Percentiles rank a stretch among this genome's conserved stretches.
phyloP scores from a whole-genome alignment of 257 asterid species.

The Mitragyna speciosa region DNA sequence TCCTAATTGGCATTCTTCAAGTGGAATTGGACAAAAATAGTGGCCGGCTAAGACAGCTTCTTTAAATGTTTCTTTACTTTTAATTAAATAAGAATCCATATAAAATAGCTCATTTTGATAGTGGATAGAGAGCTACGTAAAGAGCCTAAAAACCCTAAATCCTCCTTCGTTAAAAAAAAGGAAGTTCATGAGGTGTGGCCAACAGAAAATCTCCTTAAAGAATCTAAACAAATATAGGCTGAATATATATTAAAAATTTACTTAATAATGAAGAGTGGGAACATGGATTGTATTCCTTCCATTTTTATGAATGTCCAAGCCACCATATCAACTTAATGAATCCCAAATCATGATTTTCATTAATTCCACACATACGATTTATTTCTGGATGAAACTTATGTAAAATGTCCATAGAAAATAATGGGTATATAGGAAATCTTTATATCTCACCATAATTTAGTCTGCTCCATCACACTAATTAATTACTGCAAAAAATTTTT shows the following conservation, averaged over 20 bases:
- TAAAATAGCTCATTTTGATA: not conserved
- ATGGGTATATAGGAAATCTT: too few species aligned
- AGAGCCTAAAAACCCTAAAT: not conserved
- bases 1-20: slow-evolving; percentile 29
- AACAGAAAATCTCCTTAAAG: not conserved
- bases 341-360: too few species aligned
- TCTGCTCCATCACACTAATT: too few species aligned
- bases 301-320: not conserved
- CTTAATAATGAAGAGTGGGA: not conserved
- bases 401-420: too few species aligned
- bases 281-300: not conserved
- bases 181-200: not conserved
- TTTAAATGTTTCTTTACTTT: slow-evolving; percentile 42
- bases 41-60: slow-evolving; percentile 70
- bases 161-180: not conserved
- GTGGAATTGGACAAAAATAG: slow-evolving; percentile 45
- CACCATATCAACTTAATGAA: not conserved
- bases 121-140: not conserved
- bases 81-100: not conserved
- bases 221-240: not conserved
- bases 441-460: too few species aligned
- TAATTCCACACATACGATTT: too few species aligned
- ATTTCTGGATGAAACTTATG: too few species aligned
- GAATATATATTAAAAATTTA: too few species aligned
- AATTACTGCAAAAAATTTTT: too few species aligned